A percentile compares a stretch with the other conserved stretches of the same genome.
Evolutionary conservation across 1,284 basidiomycete genomes (phyloP).

Genomic region (Pseudozyma sp.): DNA sequence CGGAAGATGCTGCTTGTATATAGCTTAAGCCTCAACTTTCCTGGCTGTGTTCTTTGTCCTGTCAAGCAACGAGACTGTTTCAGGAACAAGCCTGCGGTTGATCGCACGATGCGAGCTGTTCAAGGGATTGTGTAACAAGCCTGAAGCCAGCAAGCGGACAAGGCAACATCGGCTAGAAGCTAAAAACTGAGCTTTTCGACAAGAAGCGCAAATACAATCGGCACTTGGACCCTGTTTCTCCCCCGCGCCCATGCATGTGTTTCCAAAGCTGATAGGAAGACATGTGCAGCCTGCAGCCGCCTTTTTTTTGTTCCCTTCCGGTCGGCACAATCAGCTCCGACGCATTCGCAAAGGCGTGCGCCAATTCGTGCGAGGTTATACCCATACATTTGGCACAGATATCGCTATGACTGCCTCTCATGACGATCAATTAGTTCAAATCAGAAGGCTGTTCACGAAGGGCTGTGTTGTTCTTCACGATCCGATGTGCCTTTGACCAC

Average conservation of each 20-base stretch:
- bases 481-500: too few relatives aligned
- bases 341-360: background rate
- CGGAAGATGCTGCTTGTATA: background rate
- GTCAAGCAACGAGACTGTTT: background rate
- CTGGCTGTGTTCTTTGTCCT: background rate
- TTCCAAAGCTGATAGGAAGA: background rate
- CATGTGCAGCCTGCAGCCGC: background rate
- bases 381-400: background rate
- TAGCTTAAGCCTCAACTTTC: background rate
- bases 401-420: too few relatives aligned
- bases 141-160: too few relatives aligned
- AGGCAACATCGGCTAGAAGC: background rate
- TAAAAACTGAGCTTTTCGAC: background rate
- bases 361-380: background rate
- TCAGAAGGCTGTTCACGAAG: too few relatives aligned
- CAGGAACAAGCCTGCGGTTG: background rate
- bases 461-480: too few relatives aligned
- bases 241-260: background rate
- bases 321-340: constrained; percentile 9
- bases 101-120: background rate
- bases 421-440: too few relatives aligned
- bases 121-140: too few relatives aligned
- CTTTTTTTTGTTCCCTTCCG: background rate
- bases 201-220: background rate
- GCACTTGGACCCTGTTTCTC: constrained; percentile 1